Evolutionary conservation across 495 filamentous ascomycete genomes (phyloP).

Genomic region (Aspergillus olivimuriae): DNA sequence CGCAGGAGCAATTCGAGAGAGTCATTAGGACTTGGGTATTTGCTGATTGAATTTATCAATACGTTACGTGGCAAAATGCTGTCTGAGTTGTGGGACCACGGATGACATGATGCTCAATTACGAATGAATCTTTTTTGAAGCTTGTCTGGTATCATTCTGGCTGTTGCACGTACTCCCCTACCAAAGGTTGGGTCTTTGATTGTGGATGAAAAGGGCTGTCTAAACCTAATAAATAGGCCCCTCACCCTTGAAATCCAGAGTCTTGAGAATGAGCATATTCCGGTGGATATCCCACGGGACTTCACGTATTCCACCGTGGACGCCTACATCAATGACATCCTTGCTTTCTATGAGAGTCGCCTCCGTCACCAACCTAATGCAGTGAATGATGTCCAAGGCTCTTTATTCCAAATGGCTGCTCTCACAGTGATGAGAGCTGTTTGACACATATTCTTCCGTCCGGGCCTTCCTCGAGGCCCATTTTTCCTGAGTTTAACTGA

Average conservation of each 20-base stretch:
- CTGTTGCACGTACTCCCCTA: conserved; percentile 12
- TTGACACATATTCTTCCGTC: conserved; percentile 14
- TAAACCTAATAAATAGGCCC: conserved; percentile 22
- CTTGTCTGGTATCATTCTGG: conserved; percentile 20
- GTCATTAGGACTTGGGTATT: no score
- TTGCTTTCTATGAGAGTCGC: conserved; percentile 21
- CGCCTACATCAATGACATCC: conserved; percentile 21
- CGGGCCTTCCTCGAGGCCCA: conserved; percentile 20
- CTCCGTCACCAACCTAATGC: conserved; percentile 24
- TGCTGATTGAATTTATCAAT: conserved; percentile 11
- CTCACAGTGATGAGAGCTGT: conserved; percentile 21
- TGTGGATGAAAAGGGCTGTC: conserved; percentile 13
- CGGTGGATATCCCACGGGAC: conserved; percentile 16
- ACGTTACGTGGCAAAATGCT: conserved; percentile 7
- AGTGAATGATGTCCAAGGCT: conserved; percentile 16
- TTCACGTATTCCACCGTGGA: conserved; percentile 22
- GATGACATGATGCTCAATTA: background rate
- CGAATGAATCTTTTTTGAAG: conserved; percentile 22
- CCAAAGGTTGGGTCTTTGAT: conserved; percentile 19
- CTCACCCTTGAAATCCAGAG: conserved; percentile 17
- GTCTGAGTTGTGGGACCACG: conserved; percentile 1
- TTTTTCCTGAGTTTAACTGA: conserved; percentile 22
- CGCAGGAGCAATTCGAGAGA: no score
- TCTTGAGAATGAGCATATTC: conserved; percentile 24
- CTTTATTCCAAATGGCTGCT: conserved; percentile 14